Evolutionary conservation across 805 yeast species (phyloP).

Genomic region (Pichia occidentalis): DNA sequence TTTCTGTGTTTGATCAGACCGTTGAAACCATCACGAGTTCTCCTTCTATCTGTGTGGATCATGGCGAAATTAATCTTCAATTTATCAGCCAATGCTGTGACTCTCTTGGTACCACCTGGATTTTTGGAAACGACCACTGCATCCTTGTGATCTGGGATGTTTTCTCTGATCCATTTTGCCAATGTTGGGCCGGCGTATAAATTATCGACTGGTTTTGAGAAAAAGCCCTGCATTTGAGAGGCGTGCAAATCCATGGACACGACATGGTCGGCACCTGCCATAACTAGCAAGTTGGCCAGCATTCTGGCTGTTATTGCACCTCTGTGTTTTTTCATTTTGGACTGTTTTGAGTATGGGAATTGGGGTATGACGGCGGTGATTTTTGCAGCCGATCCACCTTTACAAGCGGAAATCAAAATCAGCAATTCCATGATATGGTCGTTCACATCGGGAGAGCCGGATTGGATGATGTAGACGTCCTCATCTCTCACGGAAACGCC

Average conservation of each 20-base stretch:
- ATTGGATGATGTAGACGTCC: conserved; percentile 89
- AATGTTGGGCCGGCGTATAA: conserved; percentile 93
- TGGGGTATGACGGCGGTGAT: conserved; percentile 96
- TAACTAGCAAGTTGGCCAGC: conserved; percentile 89
- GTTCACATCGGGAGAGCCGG: conserved; percentile 80
- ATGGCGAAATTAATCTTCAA: conserved; percentile 94
- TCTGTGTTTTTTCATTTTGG: conserved; percentile 97
- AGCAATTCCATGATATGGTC: conserved; percentile 95
- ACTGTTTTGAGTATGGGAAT: conserved; percentile 95
- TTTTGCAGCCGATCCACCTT: conserved; percentile 97
- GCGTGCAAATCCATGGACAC: conserved; percentile 96
- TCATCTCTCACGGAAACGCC: conserved; percentile 95
- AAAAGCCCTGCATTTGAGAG: conserved; percentile 98
- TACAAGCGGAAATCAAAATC: conserved; percentile 89
- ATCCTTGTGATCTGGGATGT: conserved; percentile 74
- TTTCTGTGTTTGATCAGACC: conserved; percentile 38
- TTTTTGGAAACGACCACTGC: conserved; percentile 98
- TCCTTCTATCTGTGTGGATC: conserved; percentile 97
- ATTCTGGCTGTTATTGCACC: conserved; percentile 98
- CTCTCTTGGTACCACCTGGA: conserved; percentile 98
- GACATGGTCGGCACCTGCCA: conserved; percentile 99
- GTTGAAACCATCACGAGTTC: conserved; percentile 60
- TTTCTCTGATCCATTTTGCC: conserved; percentile 92
- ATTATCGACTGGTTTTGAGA: conserved; percentile 95
- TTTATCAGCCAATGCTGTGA: conserved; percentile 95